Evolutionary conservation across 768 basidiomycete species (phyloP), one percentile per base, ranked within the genome.

Genomic region (Ramaria sp.): DNA sequence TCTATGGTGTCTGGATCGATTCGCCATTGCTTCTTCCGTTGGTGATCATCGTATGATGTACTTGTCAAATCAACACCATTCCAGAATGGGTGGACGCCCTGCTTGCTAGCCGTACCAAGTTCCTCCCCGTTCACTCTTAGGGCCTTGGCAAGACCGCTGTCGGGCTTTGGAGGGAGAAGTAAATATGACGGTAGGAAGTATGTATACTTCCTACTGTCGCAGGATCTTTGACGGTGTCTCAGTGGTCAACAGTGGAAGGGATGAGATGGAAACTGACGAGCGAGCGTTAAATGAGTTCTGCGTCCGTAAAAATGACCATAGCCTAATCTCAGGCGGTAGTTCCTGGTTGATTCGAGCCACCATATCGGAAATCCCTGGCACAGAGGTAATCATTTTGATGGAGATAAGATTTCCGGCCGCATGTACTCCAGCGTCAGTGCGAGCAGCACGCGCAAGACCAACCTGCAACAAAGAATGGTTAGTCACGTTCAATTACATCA

Each of bases 381-480:
- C 78, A 19, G 73, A 69, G 22, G 81, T 76, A 64, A 96, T 96
- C 78, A 95, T 78, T 70, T 96, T 96, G 64, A 96, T 76, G 24
- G 90, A 87, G 2, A 98, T 88, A 30, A 94, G 72, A 67, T 99
- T 99, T 10, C 94, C 89, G 22, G 93, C 93, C 12, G 96, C 96
- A 67, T 96, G 94, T 7, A 99, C 96, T 24, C 96, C 96, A 1
- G 94, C 90, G 68, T 99, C 96, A 1, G 96, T 99, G 9, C 96
- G 78, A 19, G 96, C 96, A 7, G 95, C 91, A 31, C 96, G 82
- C 20, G 81, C 83, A 12, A 98, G 79, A 49, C 75, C 78, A 52
- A 95, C 89, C 90, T 94, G 64, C 33, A 2, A n/a, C 51, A 7
- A 17, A 41, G 24, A 20, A 54, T 9, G 34, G 34, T 20, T 42